phyloP scores from a whole-genome alignment of 176 grass and related monocot genomes.

The Oryza longistaminata region DNA sequence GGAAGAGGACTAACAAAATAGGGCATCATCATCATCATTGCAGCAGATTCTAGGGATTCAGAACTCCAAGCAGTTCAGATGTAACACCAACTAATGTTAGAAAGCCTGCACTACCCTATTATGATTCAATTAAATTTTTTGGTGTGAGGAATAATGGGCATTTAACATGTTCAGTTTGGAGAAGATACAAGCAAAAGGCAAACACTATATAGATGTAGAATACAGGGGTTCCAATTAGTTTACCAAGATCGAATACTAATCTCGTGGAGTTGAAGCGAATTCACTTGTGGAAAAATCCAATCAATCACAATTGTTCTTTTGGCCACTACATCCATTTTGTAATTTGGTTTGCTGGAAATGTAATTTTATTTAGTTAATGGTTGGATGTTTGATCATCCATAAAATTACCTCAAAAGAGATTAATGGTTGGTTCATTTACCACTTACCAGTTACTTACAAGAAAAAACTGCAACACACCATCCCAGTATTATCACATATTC shows the following conservation, averaged over 20 bases:
- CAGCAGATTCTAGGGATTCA: constrained; percentile 35
- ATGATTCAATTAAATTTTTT: constrained; percentile 54
- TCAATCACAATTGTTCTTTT: constrained; percentile 14
- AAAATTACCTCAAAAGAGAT: constrained; percentile 34
- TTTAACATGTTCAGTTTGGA: constrained; percentile 20
- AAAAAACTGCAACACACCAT: neutral
- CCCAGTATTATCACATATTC: neutral
- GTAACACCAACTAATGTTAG: constrained; percentile 60
- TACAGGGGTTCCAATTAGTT: constrained; percentile 17
- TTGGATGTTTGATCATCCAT: neutral
- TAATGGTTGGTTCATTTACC: constrained; percentile 4
- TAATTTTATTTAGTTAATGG: constrained; percentile 10
- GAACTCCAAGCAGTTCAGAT: constrained; percentile 44
- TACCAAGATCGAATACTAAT: constrained; percentile 25
- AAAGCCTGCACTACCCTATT: constrained; percentile 31
- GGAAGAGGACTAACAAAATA: constrained; percentile 50
- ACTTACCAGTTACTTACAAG: neutral
- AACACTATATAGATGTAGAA: constrained; percentile 19
- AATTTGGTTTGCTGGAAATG: constrained; percentile 29
- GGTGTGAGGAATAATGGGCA: constrained; percentile 29
- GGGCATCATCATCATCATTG: neutral
- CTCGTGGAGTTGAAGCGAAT: constrained; percentile 2
- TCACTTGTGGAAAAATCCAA: constrained; percentile 14
- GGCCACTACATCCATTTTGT: constrained; percentile 14
- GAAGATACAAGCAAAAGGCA: constrained; percentile 31